Evolutionary conservation across 1,284 basidiomycete genomes (phyloP), one percentile per base, ranked within the genome.

Genomic region (Coriolopsis trogii): DNA sequence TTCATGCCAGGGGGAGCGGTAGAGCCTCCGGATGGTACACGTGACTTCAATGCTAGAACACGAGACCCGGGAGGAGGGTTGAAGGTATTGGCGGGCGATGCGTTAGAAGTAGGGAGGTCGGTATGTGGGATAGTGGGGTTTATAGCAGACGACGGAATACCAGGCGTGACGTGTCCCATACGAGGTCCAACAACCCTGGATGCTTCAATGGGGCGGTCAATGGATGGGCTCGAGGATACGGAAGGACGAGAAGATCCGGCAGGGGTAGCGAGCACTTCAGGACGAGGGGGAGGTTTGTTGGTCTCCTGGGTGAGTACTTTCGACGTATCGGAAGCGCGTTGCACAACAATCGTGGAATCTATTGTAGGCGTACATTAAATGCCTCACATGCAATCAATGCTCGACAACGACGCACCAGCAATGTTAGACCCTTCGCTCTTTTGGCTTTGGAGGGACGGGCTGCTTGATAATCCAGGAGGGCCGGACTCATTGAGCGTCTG

Each of bases 41-140:
- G 79, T 37, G 78, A 78, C 16, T 76, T 77, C 55, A 91, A 79
- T 3, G 87, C 85, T 46, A 91, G 76, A 41, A 91, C 71, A 50
- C 88, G 85, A 49, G 88, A 88, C 31, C 87, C 87, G 45, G 78
- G 69, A 8, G 87, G 84, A 33, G 85, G 84, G 56, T 84, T 84
- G 66, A 86, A 81, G 44, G 67, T 53, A n/a, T 65, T 60, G 29
- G 65, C 55, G 34, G 66, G 33, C n/a, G n/a, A 62, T 43, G 63
- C 54, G 42, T 56, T 54, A 28, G 60, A 59, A 15, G 48, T 39
- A 16, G 63, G 40, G 3, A 58, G 43, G 24, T 67, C 65, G 28
- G 56, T 21, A 51, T 48, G 45, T 29, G 55, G 51, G 18, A 58
- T 24, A 40, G 63, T 52, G 26, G 58, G 46, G 25, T 40, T 18